These are phyloP conservation scores for Ochetophila trinervis DNA, from an alignment of 306 rosid genomes.

Conservation along the genomic window DNA sequence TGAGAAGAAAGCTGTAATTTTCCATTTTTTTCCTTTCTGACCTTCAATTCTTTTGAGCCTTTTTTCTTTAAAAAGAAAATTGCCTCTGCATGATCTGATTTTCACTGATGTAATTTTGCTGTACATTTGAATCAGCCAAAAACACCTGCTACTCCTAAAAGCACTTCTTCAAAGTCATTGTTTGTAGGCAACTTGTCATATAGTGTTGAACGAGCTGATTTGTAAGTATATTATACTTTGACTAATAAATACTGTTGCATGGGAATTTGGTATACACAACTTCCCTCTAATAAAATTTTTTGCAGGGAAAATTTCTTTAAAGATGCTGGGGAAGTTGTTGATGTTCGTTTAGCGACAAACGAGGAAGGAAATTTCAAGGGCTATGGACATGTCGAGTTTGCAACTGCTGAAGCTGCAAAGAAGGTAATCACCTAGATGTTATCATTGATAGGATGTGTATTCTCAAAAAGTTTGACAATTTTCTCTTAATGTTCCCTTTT, in stretches of 20 bases:
- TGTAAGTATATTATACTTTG: conserved; percentile 42
- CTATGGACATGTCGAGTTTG: conserved; percentile 85
- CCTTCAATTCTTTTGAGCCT: not conserved
- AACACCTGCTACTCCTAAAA: conserved; percentile 57
- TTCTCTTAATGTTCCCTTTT: no score
- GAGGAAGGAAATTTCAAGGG: conserved; percentile 58
- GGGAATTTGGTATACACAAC: no score
- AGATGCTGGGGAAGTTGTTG: conserved; percentile 61
- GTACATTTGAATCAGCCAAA: conserved; percentile 44
- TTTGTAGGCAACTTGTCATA: conserved; percentile 71
- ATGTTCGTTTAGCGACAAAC: conserved; percentile 55
- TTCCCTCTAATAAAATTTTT: conserved; percentile 7
- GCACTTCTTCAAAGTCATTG: conserved; percentile 46
- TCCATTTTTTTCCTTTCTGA: not conserved
- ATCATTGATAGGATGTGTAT: no score
- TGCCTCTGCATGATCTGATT: not conserved
- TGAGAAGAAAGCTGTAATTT: conserved; percentile 46
- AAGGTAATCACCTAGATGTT: conserved; percentile 33
- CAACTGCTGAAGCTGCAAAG: conserved; percentile 50
- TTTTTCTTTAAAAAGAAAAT: not conserved
- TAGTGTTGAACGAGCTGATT: conserved; percentile 42
- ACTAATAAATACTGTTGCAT: no score
- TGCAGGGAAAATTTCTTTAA: conserved; percentile 71
- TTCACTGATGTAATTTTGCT: conserved; percentile 13
- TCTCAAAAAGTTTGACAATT: no score